phyloP scores from a whole-genome alignment of 2,329 filamentous ascomycete species.

The Trichoderma sp. region DNA sequence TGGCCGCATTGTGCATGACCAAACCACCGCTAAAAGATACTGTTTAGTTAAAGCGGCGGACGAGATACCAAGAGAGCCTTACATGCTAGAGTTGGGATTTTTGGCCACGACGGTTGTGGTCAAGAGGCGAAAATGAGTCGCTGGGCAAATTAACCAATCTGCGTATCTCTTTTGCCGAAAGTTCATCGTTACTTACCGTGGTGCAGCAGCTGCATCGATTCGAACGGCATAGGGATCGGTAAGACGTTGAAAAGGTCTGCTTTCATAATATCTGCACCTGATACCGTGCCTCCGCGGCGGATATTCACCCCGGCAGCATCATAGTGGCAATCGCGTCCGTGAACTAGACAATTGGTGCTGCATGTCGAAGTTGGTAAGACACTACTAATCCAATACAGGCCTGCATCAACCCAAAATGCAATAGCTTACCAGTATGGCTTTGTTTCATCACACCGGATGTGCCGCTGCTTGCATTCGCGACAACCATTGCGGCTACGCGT shows the following conservation, averaged over 20 bases:
- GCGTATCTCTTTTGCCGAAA: neutral
- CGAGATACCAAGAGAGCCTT: neutral
- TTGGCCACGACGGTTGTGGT: neutral
- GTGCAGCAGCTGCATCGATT: neutral
- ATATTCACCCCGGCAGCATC: neutral
- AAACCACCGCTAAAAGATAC: neutral
- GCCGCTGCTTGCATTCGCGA: neutral
- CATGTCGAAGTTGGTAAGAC: neutral
- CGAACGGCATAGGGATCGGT: neutral
- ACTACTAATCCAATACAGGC: neutral
- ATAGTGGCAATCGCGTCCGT: neutral
- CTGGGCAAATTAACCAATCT: neutral
- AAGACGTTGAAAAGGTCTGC: neutral
- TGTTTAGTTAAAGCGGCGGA: neutral
- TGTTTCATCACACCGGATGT: constrained; percentile 1
- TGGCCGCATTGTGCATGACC: neutral
- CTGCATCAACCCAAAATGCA: neutral
- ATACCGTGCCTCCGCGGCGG: neutral
- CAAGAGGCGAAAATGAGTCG: neutral
- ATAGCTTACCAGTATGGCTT: neutral
- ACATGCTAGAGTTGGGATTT: constrained; percentile 1
- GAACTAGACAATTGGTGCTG: neutral
- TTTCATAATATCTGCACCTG: neutral
- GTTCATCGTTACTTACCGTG: neutral
- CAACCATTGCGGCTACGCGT: constrained; percentile 1